These are phyloP conservation scores for Aethionema arabicum DNA, from an alignment of 345 rosid genomes.

Conservation along the genomic window DNA sequence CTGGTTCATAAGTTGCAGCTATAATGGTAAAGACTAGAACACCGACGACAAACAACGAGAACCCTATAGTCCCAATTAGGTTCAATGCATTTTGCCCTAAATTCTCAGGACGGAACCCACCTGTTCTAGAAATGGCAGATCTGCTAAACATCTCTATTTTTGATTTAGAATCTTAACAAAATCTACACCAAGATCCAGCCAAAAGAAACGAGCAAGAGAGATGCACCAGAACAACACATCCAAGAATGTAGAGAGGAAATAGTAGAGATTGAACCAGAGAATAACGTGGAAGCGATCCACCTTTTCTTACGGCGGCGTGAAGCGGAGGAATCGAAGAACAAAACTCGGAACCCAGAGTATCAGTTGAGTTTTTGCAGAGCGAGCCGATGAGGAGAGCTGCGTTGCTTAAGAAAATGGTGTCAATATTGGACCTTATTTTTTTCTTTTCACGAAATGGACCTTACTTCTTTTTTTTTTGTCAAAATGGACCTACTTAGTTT, in stretches of 20 bases:
- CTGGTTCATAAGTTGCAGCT: slow-evolving; percentile 90
- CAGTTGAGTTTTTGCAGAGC: neutral
- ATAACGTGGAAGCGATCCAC: neutral
- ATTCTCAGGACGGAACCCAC: slow-evolving; percentile 74
- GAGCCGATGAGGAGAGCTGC: slow-evolving; percentile 4
- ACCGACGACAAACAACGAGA: slow-evolving; percentile 73
- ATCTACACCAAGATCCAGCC: slow-evolving; percentile 19
- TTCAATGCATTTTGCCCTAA: slow-evolving; percentile 75
- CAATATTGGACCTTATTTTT: no score
- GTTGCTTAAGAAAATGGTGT: no score
- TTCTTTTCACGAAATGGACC: no score
- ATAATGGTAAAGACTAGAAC: slow-evolving; percentile 86
- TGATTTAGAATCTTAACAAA: slow-evolving; percentile 16
- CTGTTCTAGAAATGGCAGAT: slow-evolving; percentile 46
- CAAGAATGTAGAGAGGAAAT: neutral
- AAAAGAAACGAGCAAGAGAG: slow-evolving; percentile 30
- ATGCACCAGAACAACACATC: slow-evolving; percentile 31
- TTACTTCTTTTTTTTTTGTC: no score
- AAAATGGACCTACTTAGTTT: no score
- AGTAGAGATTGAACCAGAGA: neutral
- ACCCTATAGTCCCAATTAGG: slow-evolving; percentile 81
- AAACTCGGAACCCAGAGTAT: neutral
- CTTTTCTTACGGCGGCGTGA: neutral
- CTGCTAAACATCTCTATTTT: slow-evolving; percentile 56
- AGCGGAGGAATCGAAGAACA: neutral